Base-by-base conservation (phyloP, 768 basidiomycete genomes). In the Mycena leptocephala region DNA sequence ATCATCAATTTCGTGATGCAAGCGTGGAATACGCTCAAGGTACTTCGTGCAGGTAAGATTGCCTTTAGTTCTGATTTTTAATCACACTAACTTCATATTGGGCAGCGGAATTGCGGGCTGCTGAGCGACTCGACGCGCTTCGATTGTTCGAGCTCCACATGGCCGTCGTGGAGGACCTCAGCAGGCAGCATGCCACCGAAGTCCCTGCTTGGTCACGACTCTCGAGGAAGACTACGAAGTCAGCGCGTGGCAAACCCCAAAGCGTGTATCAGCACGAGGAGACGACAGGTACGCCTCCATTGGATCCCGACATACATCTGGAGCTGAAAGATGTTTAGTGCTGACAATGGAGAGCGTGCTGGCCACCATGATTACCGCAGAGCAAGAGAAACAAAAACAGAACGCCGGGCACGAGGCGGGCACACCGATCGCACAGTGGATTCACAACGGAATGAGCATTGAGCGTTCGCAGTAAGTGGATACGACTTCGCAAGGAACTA, bases 221-320 rank as follows among this genome's bases (percentile, higher is more conserved):
- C n/a, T n/a, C n/a, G n/a, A n/a, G n/a, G n/a, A n/a, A n/a, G n/a
- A n/a, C n/a, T n/a, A n/a, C n/a, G n/a, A n/a, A n/a, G n/a, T n/a
- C n/a, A n/a, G n/a, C n/a, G n/a, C 16, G 16, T 20, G 61, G 67
- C 1, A 51, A 11, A 32, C 10, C n/a, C 1, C n/a, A 30, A 3
- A 75, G 74, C 53, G 74, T 69, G 1, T 75, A 75, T 53, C 74
- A 75, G 43, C 74, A 67, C 33, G 11, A 35, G 24, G 3, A 48
- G 8, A 67, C 48, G 22, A 67, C 5, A 53, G 65, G 65, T 67
- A 55, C 20, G 43, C 3, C 11, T 11, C 16, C 5, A 33, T 13
- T 37, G 10, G 39, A 5, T 28, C 53, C 20, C 20, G 51, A 16
- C 39, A n/a, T 16, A 10, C 20, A 64, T 18, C 22, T 64, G 16